phyloP scores from a whole-genome alignment of 352 stramenopile genomes.

The Phytophthora tubulina region DNA sequence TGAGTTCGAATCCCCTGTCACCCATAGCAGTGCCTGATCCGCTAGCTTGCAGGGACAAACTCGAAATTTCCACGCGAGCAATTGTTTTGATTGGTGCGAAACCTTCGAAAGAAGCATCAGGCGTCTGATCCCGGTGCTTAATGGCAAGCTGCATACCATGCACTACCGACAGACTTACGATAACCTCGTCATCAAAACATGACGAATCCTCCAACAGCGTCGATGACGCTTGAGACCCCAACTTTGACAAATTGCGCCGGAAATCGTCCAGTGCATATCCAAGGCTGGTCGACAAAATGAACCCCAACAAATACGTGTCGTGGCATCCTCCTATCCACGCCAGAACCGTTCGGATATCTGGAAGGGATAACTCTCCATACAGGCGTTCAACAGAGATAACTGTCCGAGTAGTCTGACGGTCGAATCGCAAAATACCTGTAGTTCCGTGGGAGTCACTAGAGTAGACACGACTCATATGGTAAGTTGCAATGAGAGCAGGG shows the following conservation, averaged over 20 bases:
- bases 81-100: constrained; percentile 36
- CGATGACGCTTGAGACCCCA: constrained; percentile 49
- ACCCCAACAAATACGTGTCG: constrained; percentile 65
- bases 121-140: constrained; percentile 48
- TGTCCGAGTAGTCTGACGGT: constrained; percentile 30
- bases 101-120: constrained; percentile 19
- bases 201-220: constrained; percentile 39
- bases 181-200: constrained; percentile 39
- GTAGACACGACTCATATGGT: constrained; percentile 57
- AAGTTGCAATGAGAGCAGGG: constrained; percentile 56
- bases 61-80: constrained; percentile 45
- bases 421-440: constrained; percentile 29
- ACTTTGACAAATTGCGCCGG: constrained; percentile 59
- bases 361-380: constrained; percentile 54
- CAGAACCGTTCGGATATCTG: constrained; percentile 50
- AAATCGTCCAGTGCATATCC: constrained; percentile 71
- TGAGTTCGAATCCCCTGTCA: constrained; percentile 49
- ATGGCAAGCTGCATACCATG: constrained; percentile 55
- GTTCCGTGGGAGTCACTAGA: constrained; percentile 22
- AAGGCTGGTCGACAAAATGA: constrained; percentile 70
- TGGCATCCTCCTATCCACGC: constrained; percentile 51
- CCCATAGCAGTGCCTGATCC: constrained; percentile 22
- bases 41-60: constrained; percentile 42
- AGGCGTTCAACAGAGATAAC: constrained; percentile 47
- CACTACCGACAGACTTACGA: constrained; percentile 33